A percentile compares a stretch with the other conserved stretches of the same genome.
These are phyloP conservation scores for Ziziphus jujuba DNA, from an alignment of 306 rosid species.

Conservation along the genomic window DNA sequence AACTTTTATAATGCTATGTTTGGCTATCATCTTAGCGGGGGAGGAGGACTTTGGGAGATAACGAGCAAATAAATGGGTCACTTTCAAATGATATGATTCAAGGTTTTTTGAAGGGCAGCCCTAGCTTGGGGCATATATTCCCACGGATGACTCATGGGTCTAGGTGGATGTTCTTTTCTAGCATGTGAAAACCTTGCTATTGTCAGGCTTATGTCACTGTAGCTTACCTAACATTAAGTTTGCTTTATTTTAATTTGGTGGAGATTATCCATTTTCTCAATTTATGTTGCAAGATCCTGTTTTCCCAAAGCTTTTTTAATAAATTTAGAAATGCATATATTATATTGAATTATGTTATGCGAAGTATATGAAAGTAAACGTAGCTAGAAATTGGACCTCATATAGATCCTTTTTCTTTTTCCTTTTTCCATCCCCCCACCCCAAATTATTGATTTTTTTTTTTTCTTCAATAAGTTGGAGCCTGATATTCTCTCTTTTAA, in stretches of 20 bases:
- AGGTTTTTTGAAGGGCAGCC: background rate
- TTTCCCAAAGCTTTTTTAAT: background rate
- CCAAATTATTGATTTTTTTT: no score
- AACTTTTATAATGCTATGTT: background rate
- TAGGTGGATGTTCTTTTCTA: background rate
- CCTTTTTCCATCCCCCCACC: no score
- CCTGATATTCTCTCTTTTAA: no score
- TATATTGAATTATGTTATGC: background rate
- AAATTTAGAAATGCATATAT: no score
- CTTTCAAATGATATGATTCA: constrained; percentile 1
- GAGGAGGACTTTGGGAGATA: background rate
- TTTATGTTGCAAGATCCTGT: background rate
- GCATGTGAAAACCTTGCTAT: constrained; percentile 16
- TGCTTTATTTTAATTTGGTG: background rate
- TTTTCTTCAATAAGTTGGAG: no score
- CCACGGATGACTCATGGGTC: constrained; percentile 25
- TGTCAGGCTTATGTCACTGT: constrained; percentile 18
- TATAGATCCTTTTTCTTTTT: no score
- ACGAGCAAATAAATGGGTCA: constrained; percentile 16
- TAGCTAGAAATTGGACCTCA: no score
- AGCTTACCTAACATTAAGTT: background rate
- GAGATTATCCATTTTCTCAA: background rate
- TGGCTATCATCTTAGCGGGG: background rate
- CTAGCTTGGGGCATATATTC: constrained; percentile 15
- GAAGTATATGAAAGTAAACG: no score